Evolutionary conservation across 1,284 basidiomycete genomes (phyloP).

Genomic region (Somion occarium): DNA sequence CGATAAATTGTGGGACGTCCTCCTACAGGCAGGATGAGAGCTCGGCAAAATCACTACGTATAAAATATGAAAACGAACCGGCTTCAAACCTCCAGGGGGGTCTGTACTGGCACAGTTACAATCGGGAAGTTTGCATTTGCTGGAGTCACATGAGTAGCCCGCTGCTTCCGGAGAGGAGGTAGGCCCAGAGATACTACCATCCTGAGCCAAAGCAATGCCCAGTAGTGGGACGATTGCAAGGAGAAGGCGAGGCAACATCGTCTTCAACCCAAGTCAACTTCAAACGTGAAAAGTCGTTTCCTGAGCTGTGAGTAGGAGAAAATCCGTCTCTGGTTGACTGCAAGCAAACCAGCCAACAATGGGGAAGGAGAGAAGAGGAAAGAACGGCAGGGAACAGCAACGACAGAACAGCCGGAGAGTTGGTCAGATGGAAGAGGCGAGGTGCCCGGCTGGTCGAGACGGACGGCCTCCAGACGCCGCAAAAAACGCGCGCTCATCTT

Average conservation of each 20-base stretch:
- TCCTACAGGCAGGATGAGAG: constrained; percentile 31
- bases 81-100: constrained; percentile 64
- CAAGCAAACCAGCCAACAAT: background rate
- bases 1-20: constrained; percentile 67
- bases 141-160: constrained; percentile 66
- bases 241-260: constrained; percentile 32
- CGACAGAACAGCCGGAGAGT: background rate
- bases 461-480: background rate
- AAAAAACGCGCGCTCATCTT: background rate
- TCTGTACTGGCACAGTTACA: constrained; percentile 71
- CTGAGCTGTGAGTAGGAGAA: background rate
- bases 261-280: too few relatives aligned
- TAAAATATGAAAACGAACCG: constrained; percentile 38
- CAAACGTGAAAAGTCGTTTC: background rate
- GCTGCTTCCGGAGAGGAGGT: constrained; percentile 45
- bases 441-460: too few relatives aligned
- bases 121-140: constrained; percentile 59
- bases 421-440: background rate
- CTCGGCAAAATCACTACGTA: constrained; percentile 8
- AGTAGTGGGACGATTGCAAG: constrained; percentile 29
- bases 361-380: background rate
- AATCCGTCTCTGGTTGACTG: background rate
- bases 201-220: constrained; percentile 41
- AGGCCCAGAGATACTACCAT: constrained; percentile 45
- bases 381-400: background rate